Evolutionary conservation across 192 early-diverging fungal genomes (phyloP), one percentile per base, ranked within the genome.

Genomic region (Dimargaris cristalligena): DNA sequence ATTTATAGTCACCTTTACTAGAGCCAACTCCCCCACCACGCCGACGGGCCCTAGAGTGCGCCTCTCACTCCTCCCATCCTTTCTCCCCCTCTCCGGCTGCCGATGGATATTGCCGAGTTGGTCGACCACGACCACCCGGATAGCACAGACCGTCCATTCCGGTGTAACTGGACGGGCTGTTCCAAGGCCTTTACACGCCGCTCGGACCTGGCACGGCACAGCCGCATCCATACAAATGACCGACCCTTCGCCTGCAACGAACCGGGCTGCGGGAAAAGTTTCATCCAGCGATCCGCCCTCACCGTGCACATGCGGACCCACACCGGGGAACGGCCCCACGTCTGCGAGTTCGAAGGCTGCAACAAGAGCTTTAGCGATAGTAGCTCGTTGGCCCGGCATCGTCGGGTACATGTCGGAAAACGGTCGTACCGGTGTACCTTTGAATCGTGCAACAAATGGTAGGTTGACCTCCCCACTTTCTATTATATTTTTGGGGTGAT

Each of bases 231-330:
- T 50, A 68, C 66, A 16, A 52, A 52, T 55, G 59, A 62, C 30
- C 57, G 62, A 44, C 66, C 66, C 23, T 68, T 63, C 46, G 58
- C 22, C n/a, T 67, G 65, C 52, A 23, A 49, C 0, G 41, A 61
- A 32, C 32, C 45, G 16, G 60, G 56, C 33, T 67, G 60, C 56
- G 65, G 60, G 20, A 63, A 67, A 35, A 44, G 71, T 56, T 82
- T 82, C 54, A 77, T 79, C 59, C 79, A 81, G 52, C 71, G 77
- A 2, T 79, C 77, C 2, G 77, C 77, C 8, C 65, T 81, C 60
- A 77, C 73, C 1, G 77, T 79, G 34, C 79, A 81, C 60, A 68
- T 68, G 52, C 75, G 79, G 34, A 81, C 79, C 11, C 79, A 81
- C 63, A 77, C 75, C 4, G 77, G 75, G 25, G 78, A 78, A 63